A percentile compares a stretch with the other conserved stretches of the same genome.
phyloP scores from a whole-genome alignment of 495 filamentous ascomycete genomes.

The Neurospora sp. region DNA sequence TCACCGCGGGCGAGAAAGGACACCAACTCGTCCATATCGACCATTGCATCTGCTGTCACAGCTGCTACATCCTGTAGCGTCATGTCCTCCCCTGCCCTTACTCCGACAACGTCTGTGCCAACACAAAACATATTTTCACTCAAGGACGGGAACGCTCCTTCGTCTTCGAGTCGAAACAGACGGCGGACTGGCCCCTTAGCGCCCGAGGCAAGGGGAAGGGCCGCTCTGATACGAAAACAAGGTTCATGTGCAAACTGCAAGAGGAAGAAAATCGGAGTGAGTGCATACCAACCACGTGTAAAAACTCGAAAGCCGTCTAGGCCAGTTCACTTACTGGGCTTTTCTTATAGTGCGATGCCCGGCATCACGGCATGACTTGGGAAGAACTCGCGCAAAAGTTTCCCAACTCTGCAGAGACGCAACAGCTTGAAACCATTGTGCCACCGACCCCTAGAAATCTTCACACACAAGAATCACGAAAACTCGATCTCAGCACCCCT shows the following conservation, averaged over 20 bases:
- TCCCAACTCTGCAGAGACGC: constrained; percentile 28
- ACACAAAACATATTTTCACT: constrained; percentile 38
- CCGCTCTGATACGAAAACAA: constrained; percentile 39
- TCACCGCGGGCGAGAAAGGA: constrained; percentile 37
- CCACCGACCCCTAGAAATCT: constrained; percentile 6
- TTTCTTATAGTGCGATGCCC: constrained; percentile 36
- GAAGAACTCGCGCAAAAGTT: constrained; percentile 37
- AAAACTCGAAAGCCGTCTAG: not conserved
- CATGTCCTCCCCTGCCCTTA: constrained; percentile 25
- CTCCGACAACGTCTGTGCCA: constrained; percentile 2
- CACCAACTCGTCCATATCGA: constrained; percentile 37
- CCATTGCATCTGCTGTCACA: constrained; percentile 28
- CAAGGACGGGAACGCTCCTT: constrained; percentile 36
- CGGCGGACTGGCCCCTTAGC: constrained; percentile 39
- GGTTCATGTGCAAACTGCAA: constrained; percentile 39
- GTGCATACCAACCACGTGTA: constrained; percentile 8
- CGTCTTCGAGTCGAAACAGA: constrained; percentile 33
- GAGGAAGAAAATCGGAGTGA: constrained; percentile 39
- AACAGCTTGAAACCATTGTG: constrained; percentile 16
- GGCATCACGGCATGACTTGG: constrained; percentile 42
- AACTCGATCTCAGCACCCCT: not conserved
- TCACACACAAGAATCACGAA: constrained; percentile 23
- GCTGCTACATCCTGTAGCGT: constrained; percentile 32
- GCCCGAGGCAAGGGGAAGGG: constrained; percentile 35
- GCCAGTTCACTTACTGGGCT: constrained; percentile 4